A percentile compares a stretch with the other conserved stretches of the same genome.
phyloP scores from a whole-genome alignment of 257 asterid species.

The Nicotiana attenuata region DNA sequence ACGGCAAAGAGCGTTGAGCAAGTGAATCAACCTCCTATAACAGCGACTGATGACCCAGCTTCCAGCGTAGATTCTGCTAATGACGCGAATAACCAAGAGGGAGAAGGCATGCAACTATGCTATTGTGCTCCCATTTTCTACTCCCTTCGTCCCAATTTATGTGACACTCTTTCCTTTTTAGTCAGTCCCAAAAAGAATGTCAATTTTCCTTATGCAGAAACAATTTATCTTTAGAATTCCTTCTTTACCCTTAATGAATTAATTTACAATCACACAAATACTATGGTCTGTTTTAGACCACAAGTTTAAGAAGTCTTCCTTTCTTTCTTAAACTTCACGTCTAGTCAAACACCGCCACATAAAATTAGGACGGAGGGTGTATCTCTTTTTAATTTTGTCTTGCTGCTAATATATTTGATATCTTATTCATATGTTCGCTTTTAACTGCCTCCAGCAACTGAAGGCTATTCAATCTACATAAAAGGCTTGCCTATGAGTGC shows the following conservation, averaged over 20 bases:
- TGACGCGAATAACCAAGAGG: constrained; percentile 59
- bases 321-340: too few species aligned
- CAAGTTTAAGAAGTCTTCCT: too few species aligned
- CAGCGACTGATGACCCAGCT: constrained; percentile 33
- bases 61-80: constrained; percentile 46
- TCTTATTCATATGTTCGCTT: neutral
- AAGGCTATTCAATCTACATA: constrained; percentile 58
- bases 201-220: too few species aligned
- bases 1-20: constrained; percentile 43
- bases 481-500: constrained; percentile 67
- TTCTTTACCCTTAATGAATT: too few species aligned
- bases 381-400: neutral
- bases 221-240: too few species aligned
- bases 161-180: too few species aligned
- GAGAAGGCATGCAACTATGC: constrained; percentile 47
- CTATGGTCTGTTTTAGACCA: too few species aligned
- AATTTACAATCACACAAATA: too few species aligned
- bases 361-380: too few species aligned
- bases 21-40: constrained; percentile 33
- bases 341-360: too few species aligned
- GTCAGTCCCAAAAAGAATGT: too few species aligned
- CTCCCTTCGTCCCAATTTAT: too few species aligned
- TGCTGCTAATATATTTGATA: neutral
- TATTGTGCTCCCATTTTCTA: neutral
- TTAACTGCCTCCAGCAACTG: constrained; percentile 27